Percentiles rank a stretch among this genome's conserved stretches.
Evolutionary conservation across 1,284 basidiomycete species (phyloP).

Genomic region (Ganoderma lingzhi): DNA sequence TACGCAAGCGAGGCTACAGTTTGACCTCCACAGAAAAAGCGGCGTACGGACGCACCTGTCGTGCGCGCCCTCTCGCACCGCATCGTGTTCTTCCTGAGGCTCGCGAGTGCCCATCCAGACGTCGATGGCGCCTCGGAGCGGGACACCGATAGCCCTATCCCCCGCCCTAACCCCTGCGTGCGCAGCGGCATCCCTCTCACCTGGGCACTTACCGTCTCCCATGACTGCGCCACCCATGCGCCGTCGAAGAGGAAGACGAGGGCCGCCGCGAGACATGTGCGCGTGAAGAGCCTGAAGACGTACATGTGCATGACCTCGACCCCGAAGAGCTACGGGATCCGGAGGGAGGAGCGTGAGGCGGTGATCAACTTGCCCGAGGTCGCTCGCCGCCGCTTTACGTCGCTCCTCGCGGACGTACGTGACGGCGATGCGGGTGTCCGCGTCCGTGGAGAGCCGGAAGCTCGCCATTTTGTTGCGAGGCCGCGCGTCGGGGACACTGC

Average conservation of each 20-base stretch:
- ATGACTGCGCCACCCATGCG: neutral
- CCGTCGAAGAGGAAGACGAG: neutral
- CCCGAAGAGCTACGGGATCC: no score
- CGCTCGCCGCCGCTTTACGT: no score
- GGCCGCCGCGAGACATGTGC: conserved; percentile 20
- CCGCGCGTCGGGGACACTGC: no score
- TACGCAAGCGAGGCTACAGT: neutral
- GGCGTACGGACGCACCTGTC: conserved; percentile 27
- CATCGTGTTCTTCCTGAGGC: conserved; percentile 26
- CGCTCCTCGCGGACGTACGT: no score
- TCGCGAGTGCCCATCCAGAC: conserved; percentile 10
- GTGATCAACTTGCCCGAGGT: no score
- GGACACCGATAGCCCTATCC: neutral
- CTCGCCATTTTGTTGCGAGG: no score
- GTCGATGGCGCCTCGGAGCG: conserved; percentile 7
- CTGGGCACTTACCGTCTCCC: neutral
- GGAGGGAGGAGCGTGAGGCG: no score
- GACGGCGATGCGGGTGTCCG: no score
- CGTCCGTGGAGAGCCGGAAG: no score
- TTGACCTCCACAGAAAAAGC: conserved; percentile 29
- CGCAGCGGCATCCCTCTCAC: conserved; percentile 6
- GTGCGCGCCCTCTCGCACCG: conserved; percentile 34
- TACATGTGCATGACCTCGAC: no score
- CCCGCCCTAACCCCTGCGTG: conserved; percentile 4
- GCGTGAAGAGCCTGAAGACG: conserved; percentile 29